Conservation (phyloP, 116 monocot species). For the Papilionanthe hybrid region DNA sequence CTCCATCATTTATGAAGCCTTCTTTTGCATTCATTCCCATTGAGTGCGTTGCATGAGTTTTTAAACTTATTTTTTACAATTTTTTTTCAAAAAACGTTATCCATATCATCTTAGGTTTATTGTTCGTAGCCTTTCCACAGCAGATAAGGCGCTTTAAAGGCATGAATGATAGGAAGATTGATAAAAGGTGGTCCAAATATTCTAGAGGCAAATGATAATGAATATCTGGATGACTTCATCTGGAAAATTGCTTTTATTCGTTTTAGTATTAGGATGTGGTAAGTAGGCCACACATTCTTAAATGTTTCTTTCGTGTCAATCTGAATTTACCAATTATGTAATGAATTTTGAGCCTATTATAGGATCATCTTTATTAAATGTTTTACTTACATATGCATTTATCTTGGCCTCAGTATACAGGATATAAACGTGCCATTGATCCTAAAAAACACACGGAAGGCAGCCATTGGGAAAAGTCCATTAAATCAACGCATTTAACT, state of each 20-base stretch:
- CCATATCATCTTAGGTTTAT: neutral
- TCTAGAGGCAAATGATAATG: neutral
- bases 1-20: neutral
- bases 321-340: neutral
- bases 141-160: neutral
- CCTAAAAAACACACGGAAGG: conserved; percentile 18
- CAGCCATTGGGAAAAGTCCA: conserved; percentile 35
- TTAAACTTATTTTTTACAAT: neutral
- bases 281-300: neutral
- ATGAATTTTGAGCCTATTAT: neutral
- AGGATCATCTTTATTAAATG: neutral
- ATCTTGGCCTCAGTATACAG: conserved; percentile 40
- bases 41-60: neutral
- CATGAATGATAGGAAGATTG: neutral
- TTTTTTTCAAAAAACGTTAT: neutral
- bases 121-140: neutral
- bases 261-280: neutral
- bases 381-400: conserved; percentile 11
- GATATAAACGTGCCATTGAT: conserved; percentile 26
- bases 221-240: neutral
- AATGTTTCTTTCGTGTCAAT: neutral
- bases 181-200: neutral
- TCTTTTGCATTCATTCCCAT: neutral
- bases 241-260: neutral
- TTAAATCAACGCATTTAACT: conserved; percentile 29